Evolutionary conservation across 805 yeast genomes (phyloP).

Genomic region (Tetrapisispora taiwanensis): DNA sequence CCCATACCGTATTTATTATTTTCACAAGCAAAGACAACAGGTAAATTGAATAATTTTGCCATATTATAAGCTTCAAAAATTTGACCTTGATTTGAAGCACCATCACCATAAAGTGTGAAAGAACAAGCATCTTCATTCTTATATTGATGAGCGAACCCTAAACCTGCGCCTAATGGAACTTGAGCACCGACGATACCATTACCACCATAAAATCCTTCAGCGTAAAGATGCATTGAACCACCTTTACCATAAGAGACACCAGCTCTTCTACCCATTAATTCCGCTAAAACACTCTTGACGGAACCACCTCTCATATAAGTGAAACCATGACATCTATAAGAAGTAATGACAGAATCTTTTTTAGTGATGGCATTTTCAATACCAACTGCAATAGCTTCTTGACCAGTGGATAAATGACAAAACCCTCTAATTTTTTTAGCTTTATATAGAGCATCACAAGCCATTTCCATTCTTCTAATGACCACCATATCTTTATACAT

Average conservation of each 20-base stretch:
- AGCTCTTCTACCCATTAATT: conserved; percentile 89
- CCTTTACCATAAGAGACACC: conserved; percentile 98
- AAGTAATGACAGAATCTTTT: conserved; percentile 84
- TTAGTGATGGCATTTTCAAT: conserved; percentile 86
- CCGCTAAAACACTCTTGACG: conserved; percentile 83
- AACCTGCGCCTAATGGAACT: conserved; percentile 95
- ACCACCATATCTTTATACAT: conserved; percentile 95
- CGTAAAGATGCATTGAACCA: conserved; percentile 99
- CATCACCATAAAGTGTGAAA: conserved; percentile 93
- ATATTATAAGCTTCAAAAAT: conserved; percentile 95
- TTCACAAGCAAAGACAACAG: conserved; percentile 92
- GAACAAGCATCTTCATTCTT: conserved; percentile 70
- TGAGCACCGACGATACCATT: conserved; percentile 99
- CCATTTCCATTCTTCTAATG: conserved; percentile 97
- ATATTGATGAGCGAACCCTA: conserved; percentile 97
- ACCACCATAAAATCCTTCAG: conserved; percentile 95
- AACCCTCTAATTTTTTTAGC: conserved; percentile 98
- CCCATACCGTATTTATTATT: conserved; percentile 99
- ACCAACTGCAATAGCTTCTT: conserved; percentile 98
- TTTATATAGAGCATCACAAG: conserved; percentile 94
- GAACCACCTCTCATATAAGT: conserved; percentile 94
- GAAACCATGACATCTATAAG: conserved; percentile 98
- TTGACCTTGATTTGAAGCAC: conserved; percentile 99
- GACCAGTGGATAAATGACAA: conserved; percentile 97
- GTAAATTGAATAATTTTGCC: conserved; percentile 98